Evolutionary conservation across 805 yeast genomes (phyloP).

Genomic region (Saturnispora ahearnii): DNA sequence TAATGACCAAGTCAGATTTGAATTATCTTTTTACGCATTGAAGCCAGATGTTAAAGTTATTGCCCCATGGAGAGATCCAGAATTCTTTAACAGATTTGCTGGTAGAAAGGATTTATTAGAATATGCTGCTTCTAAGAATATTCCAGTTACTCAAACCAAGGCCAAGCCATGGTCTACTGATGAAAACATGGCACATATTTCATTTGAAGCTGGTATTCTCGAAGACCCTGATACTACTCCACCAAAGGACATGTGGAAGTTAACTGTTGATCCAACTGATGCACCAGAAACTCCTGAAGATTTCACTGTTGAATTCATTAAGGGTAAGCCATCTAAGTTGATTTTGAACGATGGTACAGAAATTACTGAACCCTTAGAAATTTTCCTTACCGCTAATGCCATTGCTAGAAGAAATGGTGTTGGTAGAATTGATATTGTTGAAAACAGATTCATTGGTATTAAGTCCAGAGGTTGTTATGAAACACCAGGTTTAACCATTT

Average conservation of each 20-base stretch:
- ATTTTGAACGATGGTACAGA: slow-evolving; percentile 46
- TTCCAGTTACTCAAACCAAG: slow-evolving; percentile 94
- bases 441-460: slow-evolving; percentile 97
- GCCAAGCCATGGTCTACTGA: slow-evolving; percentile 99
- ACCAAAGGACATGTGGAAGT: slow-evolving; percentile 99
- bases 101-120: slow-evolving; percentile 96
- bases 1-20: slow-evolving; percentile 98
- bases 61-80: slow-evolving; percentile 99
- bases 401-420: slow-evolving; percentile 99
- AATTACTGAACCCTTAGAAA: slow-evolving; percentile 82
- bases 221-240: slow-evolving; percentile 99
- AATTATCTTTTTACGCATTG: slow-evolving; percentile 91
- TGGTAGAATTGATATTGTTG: slow-evolving; percentile 98
- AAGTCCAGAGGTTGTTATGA: slow-evolving; percentile 99
- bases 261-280: slow-evolving; percentile 89
- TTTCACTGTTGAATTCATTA: slow-evolving; percentile 68
- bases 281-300: slow-evolving; percentile 94
- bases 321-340: slow-evolving; percentile 84
- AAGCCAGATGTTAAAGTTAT: slow-evolving; percentile 95
- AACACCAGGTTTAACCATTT: slow-evolving; percentile 94
- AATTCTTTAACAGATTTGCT: slow-evolving; percentile 87
- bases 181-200: slow-evolving; percentile 97
- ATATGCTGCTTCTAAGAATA: slow-evolving; percentile 84
- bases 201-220: slow-evolving; percentile 98
- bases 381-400: slow-evolving; percentile 86